Percentiles rank a stretch among this genome's conserved stretches.
These are phyloP conservation scores for Plantago ovata DNA, from an alignment of 257 asterid species.

Conservation along the genomic window DNA sequence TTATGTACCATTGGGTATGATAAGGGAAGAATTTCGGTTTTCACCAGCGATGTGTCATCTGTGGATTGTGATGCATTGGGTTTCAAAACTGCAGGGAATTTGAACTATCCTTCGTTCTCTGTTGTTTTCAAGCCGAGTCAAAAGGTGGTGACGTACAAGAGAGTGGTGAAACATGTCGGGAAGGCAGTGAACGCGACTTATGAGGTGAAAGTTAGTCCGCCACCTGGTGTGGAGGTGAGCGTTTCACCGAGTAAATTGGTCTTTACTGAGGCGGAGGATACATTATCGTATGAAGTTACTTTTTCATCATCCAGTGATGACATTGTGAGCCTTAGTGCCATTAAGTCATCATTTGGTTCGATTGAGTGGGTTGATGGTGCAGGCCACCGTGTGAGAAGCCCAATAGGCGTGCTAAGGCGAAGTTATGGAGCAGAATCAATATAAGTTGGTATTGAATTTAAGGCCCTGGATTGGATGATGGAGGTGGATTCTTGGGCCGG, in stretches of 20 bases:
- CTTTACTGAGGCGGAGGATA: slow-evolving; percentile 35
- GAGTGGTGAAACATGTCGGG: slow-evolving; percentile 78
- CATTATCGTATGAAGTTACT: slow-evolving; percentile 62
- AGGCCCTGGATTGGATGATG: not conserved
- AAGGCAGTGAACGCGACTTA: slow-evolving; percentile 35
- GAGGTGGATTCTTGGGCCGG: not conserved
- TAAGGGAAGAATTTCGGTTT: slow-evolving; percentile 34
- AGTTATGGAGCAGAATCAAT: slow-evolving; percentile 38
- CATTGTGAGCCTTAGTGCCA: slow-evolving; percentile 19
- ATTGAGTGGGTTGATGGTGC: slow-evolving; percentile 80
- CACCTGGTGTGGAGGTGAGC: slow-evolving; percentile 62
- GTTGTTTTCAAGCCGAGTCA: slow-evolving; percentile 42
- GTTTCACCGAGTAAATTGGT: slow-evolving; percentile 63
- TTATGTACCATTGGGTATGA: slow-evolving; percentile 71
- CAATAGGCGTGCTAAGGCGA: slow-evolving; percentile 59
- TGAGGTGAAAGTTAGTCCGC: slow-evolving; percentile 64
- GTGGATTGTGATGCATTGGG: slow-evolving; percentile 49
- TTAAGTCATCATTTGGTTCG: slow-evolving; percentile 60
- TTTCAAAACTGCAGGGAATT: slow-evolving; percentile 55
- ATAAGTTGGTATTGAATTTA: slow-evolving; percentile 26
- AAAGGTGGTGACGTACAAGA: slow-evolving; percentile 50
- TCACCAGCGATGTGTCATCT: slow-evolving; percentile 32
- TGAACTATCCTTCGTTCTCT: slow-evolving; percentile 88
- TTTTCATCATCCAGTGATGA: slow-evolving; percentile 39
- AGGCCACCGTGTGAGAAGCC: slow-evolving; percentile 72